Evolutionary conservation across 2,329 filamentous ascomycete genomes (phyloP).

Genomic region (Alternaria arbusti): DNA sequence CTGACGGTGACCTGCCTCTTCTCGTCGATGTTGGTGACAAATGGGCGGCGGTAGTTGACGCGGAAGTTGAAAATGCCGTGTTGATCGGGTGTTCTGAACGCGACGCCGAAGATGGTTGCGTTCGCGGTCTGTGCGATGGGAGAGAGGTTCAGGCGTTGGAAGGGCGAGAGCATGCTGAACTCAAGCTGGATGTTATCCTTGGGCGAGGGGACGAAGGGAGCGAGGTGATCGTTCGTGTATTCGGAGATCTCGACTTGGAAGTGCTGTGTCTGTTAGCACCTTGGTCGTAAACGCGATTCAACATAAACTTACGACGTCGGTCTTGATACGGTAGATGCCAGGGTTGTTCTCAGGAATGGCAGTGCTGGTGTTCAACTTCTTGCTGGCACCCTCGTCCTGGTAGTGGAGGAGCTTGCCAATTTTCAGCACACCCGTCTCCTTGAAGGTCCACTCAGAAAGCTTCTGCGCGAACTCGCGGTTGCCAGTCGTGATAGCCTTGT

Average conservation of each 20-base stretch:
- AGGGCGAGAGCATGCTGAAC: slow-evolving; percentile 98
- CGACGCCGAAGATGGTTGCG: slow-evolving; percentile 73
- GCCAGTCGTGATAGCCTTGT: slow-evolving; percentile 67
- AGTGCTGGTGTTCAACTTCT: slow-evolving; percentile 47
- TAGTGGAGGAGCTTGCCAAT: slow-evolving; percentile 85
- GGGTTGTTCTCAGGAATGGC: slow-evolving; percentile 69
- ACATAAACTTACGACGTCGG: slow-evolving; percentile 78
- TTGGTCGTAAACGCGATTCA: background rate
- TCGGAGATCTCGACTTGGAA: slow-evolving; percentile 91
- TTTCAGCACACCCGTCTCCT: slow-evolving; percentile 87
- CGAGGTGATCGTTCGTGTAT: slow-evolving; percentile 75
- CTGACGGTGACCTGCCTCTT: slow-evolving; percentile 94
- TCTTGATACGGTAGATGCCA: slow-evolving; percentile 92
- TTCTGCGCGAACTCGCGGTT: slow-evolving; percentile 88
- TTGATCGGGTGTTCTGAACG: slow-evolving; percentile 89
- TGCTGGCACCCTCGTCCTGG: slow-evolving; percentile 61
- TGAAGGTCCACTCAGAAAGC: slow-evolving; percentile 93
- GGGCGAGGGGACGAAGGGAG: slow-evolving; percentile 72
- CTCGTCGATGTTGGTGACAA: slow-evolving; percentile 87
- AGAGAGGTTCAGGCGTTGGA: slow-evolving; percentile 81
- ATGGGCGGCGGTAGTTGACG: slow-evolving; percentile 95
- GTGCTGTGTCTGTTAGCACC: slow-evolving; percentile 59
- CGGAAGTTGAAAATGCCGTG: slow-evolving; percentile 99
- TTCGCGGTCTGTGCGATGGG: slow-evolving; percentile 65
- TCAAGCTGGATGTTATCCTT: slow-evolving; percentile 87